phyloP scores from a whole-genome alignment of 2,329 filamentous ascomycete genomes.

The Rugonectria rugulosa region DNA sequence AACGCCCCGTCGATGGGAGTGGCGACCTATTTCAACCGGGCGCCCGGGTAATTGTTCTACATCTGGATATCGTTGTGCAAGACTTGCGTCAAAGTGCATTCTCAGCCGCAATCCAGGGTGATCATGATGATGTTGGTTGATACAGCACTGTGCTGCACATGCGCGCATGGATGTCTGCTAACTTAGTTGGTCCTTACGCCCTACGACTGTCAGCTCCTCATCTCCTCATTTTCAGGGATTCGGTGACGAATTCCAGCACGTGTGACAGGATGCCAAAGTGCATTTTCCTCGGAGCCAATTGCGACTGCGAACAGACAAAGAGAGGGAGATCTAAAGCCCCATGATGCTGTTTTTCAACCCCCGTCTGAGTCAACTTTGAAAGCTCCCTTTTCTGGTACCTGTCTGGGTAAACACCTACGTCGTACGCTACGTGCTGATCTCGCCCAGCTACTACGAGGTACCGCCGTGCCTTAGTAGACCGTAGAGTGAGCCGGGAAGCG shows the following conservation, averaged over 20 bases:
- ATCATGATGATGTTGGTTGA: neutral
- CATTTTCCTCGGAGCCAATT: neutral
- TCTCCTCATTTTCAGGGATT: conserved; percentile 1
- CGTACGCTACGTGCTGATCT: too few relatives aligned
- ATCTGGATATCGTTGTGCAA: too few relatives aligned
- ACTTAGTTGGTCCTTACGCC: neutral
- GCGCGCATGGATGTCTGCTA: neutral
- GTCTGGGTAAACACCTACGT: neutral
- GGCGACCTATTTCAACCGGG: neutral
- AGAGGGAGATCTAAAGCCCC: neutral
- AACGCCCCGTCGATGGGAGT: conserved; percentile 1
- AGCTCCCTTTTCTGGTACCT: neutral
- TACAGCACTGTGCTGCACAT: neutral
- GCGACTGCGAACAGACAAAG: neutral
- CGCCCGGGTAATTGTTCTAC: neutral
- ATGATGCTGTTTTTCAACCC: too few relatives aligned
- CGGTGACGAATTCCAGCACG: neutral
- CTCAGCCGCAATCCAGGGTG: too few relatives aligned
- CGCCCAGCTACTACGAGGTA: neutral
- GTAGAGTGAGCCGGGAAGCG: neutral
- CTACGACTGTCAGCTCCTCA: neutral
- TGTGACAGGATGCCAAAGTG: neutral
- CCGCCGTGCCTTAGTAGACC: too few relatives aligned
- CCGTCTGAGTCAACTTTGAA: neutral
- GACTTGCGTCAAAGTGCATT: neutral